Percentiles rank a stretch among this genome's conserved stretches.
phyloP scores from a whole-genome alignment of 352 stramenopile species.

The Plasmopara halstedii region DNA sequence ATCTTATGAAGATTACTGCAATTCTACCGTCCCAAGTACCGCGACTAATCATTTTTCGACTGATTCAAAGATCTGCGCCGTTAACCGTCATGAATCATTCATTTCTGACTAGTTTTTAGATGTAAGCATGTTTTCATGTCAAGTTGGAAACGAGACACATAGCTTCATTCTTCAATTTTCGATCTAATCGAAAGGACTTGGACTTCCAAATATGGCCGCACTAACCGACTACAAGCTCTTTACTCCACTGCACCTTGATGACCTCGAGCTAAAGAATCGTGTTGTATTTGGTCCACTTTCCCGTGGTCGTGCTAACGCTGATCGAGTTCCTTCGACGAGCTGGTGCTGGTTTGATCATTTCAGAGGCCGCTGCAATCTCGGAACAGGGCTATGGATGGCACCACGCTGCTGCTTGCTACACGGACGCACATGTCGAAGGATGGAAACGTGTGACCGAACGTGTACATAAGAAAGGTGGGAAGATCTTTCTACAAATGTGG shows the following conservation, averaged over 20 bases:
- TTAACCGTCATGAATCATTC: too few relatives aligned
- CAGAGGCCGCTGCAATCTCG: slow-evolving; percentile 9
- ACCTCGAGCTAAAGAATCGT: slow-evolving; percentile 22
- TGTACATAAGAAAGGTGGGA: slow-evolving; percentile 14
- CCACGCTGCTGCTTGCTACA: slow-evolving; percentile 11
- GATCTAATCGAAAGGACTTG: too few relatives aligned
- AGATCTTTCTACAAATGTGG: slow-evolving; percentile 19
- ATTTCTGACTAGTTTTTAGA: too few relatives aligned
- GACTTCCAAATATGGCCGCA: too few relatives aligned
- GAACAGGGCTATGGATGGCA: slow-evolving; percentile 16
- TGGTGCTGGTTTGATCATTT: slow-evolving; percentile 13
- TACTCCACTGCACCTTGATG: slow-evolving; percentile 27
- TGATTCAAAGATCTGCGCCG: too few relatives aligned
- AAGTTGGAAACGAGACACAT: too few relatives aligned
- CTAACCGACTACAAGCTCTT: slow-evolving; percentile 31
- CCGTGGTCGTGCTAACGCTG: slow-evolving; percentile 13
- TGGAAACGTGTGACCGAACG: slow-evolving; percentile 18
- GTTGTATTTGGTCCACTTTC: slow-evolving; percentile 13
- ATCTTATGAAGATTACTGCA: too few relatives aligned
- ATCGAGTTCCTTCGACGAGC: slow-evolving; percentile 14
- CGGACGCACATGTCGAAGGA: slow-evolving; percentile 10
- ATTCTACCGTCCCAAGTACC: too few relatives aligned
- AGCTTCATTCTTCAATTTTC: slow-evolving; percentile 17
- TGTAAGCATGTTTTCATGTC: too few relatives aligned
- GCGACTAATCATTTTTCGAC: too few relatives aligned